These are phyloP conservation scores for Eimeria necatrix DNA, from an alignment of 169 alveolate genomes.

Conservation along the genomic window DNA sequence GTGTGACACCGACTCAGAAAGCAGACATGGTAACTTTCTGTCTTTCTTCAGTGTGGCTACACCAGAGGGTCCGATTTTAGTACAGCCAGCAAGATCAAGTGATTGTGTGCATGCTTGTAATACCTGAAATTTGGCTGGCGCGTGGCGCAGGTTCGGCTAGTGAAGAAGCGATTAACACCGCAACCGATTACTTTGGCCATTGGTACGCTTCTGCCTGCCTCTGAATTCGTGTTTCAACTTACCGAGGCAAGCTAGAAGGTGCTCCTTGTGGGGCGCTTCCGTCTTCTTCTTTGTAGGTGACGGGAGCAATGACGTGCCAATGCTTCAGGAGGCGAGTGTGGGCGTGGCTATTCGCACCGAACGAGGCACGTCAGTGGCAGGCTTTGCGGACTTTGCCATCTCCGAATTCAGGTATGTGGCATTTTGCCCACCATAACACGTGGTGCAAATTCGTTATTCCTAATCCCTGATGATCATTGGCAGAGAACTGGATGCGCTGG, in stretches of 20 bases:
- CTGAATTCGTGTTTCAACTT: neutral
- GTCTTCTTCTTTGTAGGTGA: constrained; percentile 92
- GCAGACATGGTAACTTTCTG: constrained; percentile 93
- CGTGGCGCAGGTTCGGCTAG: constrained; percentile 52
- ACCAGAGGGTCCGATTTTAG: too few relatives aligned
- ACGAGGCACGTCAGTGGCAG: constrained; percentile 94
- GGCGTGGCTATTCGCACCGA: constrained; percentile 98
- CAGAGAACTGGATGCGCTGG: neutral
- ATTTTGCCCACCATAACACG: neutral
- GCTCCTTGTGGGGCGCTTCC: too few relatives aligned
- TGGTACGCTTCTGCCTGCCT: constrained; percentile 12
- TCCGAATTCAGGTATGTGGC: constrained; percentile 64
- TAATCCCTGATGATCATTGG: neutral
- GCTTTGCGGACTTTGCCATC: constrained; percentile 74
- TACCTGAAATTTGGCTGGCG: neutral
- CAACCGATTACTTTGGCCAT: constrained; percentile 78
- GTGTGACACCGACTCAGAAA: constrained; percentile 98
- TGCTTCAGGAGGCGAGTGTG: constrained; percentile 99
- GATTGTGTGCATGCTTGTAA: neutral
- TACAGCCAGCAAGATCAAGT: neutral
- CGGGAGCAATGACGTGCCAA: constrained; percentile 99
- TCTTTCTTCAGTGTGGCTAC: neutral
- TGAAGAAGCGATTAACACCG: constrained; percentile 72
- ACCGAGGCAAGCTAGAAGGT: neutral
- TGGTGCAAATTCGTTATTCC: neutral